Base-by-base conservation (phyloP, 345 rosid genomes). In the Euphorbia tirucalli region DNA sequence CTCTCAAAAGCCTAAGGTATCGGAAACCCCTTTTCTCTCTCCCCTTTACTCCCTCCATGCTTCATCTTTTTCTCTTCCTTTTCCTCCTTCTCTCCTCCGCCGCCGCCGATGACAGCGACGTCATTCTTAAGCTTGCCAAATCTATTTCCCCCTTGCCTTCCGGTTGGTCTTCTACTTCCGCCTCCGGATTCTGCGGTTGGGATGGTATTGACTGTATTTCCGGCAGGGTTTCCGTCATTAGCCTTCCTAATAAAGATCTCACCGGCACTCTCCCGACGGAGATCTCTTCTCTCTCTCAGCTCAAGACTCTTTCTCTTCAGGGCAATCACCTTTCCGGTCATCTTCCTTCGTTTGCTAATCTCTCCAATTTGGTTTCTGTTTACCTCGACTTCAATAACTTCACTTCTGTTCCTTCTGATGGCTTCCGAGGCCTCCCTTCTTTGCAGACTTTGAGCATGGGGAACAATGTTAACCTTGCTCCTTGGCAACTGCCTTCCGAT, bases 401-500 rank as follows among this genome's bases (percentile, higher is more conserved):
- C 86, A 81, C 85, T 60, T 81, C 88, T 31, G 73, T 89, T 5
- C 71, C 87, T 3, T 1, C 83, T 3, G 89, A 87, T 28, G 87
- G 86, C 70, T 89, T 94, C 76, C 65, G 72, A 21, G 96, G 91
- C 14, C 88, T 95, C 43, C 70, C 89, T 14, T 80, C 75, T 67
- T 80, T 92, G 41, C 89, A 78, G 54, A 66, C 30, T 18, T 71
- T 92, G 43, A 86, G 91, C 61, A 15, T 92, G 56, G 79, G 89
- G 58, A 65, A 80, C 1, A 86, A 89, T 39, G 0, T 0, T 0
- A 21, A 78, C 25, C 70, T 95, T 14, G 46, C 74, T 1, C 65
- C 89, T 0, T 95, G 99, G 99, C 11, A 64, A 56, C 83, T 95
- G 58, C 97, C 99, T 7, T 3, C 57, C 1, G 90, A 89, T 72